A percentile compares a stretch with the other conserved stretches of the same genome.
Evolutionary conservation across 495 filamentous ascomycete genomes (phyloP).

Genomic region (Oidiodendron maius): DNA sequence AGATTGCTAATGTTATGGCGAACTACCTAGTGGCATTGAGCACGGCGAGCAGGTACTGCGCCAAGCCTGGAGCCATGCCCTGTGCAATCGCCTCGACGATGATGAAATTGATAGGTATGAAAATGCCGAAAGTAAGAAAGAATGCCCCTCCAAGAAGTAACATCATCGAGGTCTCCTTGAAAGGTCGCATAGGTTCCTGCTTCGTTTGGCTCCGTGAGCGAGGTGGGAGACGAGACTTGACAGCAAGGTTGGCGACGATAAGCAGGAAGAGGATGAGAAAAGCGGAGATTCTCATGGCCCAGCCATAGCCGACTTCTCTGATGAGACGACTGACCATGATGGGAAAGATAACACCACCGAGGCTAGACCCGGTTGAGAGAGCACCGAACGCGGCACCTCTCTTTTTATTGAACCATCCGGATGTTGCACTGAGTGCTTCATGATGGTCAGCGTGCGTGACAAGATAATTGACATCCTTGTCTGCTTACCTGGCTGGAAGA

Average conservation of each 20-base stretch:
- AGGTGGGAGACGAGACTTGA: constrained; percentile 41
- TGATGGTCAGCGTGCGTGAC: too few species aligned
- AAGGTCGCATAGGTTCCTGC: neutral
- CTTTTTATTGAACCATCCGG: too few species aligned
- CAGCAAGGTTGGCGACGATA: constrained; percentile 44
- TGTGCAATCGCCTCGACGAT: constrained; percentile 37
- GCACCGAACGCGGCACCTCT: too few species aligned
- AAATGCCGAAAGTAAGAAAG: constrained; percentile 31
- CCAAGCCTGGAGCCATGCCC: constrained; percentile 37
- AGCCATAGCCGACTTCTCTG: constrained; percentile 56
- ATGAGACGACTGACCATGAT: too few species aligned
- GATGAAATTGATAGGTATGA: constrained; percentile 48
- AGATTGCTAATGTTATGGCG: too few species aligned
- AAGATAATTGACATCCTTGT: too few species aligned
- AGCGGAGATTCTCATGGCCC: constrained; percentile 65
- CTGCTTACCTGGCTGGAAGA: too few species aligned
- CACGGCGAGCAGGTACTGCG: constrained; percentile 45
- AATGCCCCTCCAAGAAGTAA: neutral
- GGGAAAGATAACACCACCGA: too few species aligned
- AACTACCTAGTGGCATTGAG: too few species aligned
- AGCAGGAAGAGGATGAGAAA: constrained; percentile 53
- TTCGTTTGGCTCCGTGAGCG: too few species aligned
- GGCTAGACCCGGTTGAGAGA: too few species aligned
- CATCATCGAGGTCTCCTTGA: neutral
- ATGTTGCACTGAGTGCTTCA: too few species aligned